These are phyloP conservation scores for Camellia lanceoleosa DNA, from an alignment of 148 eudicot species.

Conservation along the genomic window DNA sequence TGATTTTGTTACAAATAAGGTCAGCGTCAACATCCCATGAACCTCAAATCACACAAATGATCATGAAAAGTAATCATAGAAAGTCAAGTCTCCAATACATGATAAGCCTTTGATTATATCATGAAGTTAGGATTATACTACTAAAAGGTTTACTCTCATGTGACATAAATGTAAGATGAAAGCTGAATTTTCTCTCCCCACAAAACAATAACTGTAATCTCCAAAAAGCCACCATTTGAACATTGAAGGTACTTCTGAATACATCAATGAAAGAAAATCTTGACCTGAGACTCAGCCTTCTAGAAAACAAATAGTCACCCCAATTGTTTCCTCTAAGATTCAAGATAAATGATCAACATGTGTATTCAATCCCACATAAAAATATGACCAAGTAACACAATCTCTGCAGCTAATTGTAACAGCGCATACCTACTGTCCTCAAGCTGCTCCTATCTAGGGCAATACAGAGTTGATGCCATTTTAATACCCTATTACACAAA, in stretches of 20 bases:
- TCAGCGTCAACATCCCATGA: neutral
- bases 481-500: neutral
- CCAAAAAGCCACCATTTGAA: constrained; percentile 2
- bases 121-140: neutral
- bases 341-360: neutral
- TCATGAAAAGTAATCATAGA: neutral
- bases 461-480: neutral
- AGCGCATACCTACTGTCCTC: constrained; percentile 3
- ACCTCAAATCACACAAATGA: constrained; percentile 11
- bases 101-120: neutral
- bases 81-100: constrained; percentile 8
- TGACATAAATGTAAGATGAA: neutral
- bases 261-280: constrained; percentile 1
- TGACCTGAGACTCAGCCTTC: constrained; percentile 14
- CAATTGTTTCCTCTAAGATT: neutral
- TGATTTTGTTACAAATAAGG: neutral
- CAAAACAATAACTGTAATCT: neutral
- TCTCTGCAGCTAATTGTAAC: neutral
- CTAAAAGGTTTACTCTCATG: too few relatives aligned
- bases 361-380: constrained; percentile 6
- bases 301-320: neutral
- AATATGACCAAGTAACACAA: neutral
- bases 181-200: constrained; percentile 4
- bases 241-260: neutral
- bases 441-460: constrained; percentile 15